These are phyloP conservation scores for Syzygium oleosum DNA, from an alignment of 345 rosid species.

Conservation along the genomic window DNA sequence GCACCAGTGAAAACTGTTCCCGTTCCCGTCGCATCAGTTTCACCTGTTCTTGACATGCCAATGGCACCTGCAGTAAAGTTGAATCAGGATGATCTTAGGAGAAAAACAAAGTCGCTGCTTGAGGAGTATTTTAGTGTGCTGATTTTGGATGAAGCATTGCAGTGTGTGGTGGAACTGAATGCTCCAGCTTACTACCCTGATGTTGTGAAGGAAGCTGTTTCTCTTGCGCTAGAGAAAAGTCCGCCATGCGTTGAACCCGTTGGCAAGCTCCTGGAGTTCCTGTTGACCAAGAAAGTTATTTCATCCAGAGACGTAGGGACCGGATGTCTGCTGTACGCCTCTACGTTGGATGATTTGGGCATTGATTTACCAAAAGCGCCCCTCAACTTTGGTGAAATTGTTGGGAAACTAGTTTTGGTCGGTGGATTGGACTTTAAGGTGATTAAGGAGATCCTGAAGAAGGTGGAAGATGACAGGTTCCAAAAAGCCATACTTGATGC, in stretches of 20 bases:
- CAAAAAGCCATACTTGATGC: conserved; percentile 53
- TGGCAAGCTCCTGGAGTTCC: conserved; percentile 37
- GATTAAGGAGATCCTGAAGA: conserved; percentile 52
- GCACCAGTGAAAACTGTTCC: conserved; percentile 7
- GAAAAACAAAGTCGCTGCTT: conserved; percentile 54
- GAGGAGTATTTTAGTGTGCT: conserved; percentile 63
- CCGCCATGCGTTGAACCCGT: conserved; percentile 55
- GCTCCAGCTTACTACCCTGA: conserved; percentile 67
- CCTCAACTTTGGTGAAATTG: conserved; percentile 58
- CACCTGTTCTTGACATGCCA: conserved; percentile 21
- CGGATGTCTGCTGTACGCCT: conserved; percentile 65
- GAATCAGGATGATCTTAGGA: conserved; percentile 38
- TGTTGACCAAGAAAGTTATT: conserved; percentile 40
- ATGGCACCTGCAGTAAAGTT: conserved; percentile 16
- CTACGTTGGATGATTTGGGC: conserved; percentile 71
- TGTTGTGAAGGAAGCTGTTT: conserved; percentile 78
- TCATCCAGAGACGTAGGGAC: conserved; percentile 40
- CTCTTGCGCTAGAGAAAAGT: conserved; percentile 63
- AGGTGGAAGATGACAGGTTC: conserved; percentile 54
- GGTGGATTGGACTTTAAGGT: conserved; percentile 42
- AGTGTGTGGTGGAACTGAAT: conserved; percentile 64
- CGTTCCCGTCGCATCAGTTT: not conserved
- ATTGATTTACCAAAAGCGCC: conserved; percentile 88
- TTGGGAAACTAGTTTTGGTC: conserved; percentile 50
- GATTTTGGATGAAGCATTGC: conserved; percentile 64